These are phyloP conservation scores for Ophiocordyceps camponoti-leonardi DNA, from an alignment of 2,329 filamentous ascomycete species.

Conservation along the genomic window DNA sequence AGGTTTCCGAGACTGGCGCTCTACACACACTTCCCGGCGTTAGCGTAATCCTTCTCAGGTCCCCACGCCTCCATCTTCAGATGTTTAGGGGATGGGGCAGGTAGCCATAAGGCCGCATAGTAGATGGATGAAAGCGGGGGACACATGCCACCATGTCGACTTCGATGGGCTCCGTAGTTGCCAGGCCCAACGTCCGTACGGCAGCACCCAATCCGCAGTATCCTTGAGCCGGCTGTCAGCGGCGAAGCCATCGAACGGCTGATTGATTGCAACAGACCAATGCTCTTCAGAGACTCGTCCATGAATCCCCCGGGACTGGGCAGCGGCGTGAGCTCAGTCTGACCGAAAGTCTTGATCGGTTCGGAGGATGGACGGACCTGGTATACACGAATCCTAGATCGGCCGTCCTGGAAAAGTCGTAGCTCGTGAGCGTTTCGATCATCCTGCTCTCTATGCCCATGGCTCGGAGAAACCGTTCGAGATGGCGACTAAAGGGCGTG, in stretches of 20 bases:
- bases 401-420: conserved; percentile 63
- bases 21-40: conserved; percentile 18
- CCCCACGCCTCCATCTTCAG: not conserved
- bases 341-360: not conserved
- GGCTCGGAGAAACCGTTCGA: conserved; percentile 52
- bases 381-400: conserved; percentile 70
- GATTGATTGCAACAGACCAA: conserved; percentile 11
- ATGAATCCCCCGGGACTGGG: conserved; percentile 17
- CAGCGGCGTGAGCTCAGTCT: conserved; percentile 4
- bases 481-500: conserved; percentile 47
- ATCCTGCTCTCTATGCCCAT: conserved; percentile 48
- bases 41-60: not conserved
- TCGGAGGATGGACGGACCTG: conserved; percentile 39
- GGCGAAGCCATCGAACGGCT: conserved; percentile 1
- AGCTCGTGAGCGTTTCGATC: conserved; percentile 51
- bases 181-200: conserved; percentile 45
- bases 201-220: conserved; percentile 56
- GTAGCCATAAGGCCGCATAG: too few species aligned
- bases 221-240: conserved; percentile 26
- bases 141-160: conserved; percentile 54
- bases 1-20: conserved; percentile 70
- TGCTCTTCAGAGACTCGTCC: conserved; percentile 10
- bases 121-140: not conserved
- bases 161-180: conserved; percentile 35
- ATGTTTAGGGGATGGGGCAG: not conserved